These are phyloP conservation scores for Mimosa pudica DNA, from an alignment of 306 rosid species.

Conservation along the genomic window DNA sequence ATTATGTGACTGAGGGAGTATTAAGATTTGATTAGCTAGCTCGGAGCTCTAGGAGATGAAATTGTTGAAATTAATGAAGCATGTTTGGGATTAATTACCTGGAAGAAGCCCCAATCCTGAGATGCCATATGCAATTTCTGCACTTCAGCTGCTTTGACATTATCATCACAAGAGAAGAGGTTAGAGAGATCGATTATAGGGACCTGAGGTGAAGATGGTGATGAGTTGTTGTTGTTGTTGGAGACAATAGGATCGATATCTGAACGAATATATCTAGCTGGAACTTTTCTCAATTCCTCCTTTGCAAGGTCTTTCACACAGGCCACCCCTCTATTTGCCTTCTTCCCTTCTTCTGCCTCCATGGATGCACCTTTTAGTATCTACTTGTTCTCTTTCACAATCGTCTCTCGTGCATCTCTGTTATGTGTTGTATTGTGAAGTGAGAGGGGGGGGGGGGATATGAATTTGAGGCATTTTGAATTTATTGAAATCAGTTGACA, in stretches of 20 bases:
- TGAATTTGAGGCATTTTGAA: background rate
- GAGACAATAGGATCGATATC: conserved; percentile 39
- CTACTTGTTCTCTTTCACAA: background rate
- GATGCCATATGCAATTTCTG: conserved; percentile 44
- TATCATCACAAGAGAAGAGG: conserved; percentile 20
- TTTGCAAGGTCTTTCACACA: conserved; percentile 35
- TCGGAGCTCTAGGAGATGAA: no score
- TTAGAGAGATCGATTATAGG: conserved; percentile 46
- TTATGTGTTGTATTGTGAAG: background rate
- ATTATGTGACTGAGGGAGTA: no score
- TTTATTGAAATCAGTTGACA: conserved; percentile 3
- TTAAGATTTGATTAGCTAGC: no score
- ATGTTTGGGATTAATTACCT: conserved; percentile 26
- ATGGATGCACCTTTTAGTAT: background rate
- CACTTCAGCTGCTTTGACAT: conserved; percentile 34
- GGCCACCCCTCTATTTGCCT: background rate
- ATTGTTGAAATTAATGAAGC: no score
- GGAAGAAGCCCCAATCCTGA: conserved; percentile 56
- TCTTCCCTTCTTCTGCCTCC: background rate
- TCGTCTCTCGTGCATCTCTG: background rate
- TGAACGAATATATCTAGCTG: conserved; percentile 36
- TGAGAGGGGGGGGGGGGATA: background rate
- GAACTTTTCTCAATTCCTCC: conserved; percentile 26
- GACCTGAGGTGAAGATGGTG: conserved; percentile 29
- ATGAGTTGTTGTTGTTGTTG: background rate